These are phyloP conservation scores for Penicillium sp. DNA, from an alignment of 2,329 filamentous ascomycete genomes.

Conservation along the genomic window DNA sequence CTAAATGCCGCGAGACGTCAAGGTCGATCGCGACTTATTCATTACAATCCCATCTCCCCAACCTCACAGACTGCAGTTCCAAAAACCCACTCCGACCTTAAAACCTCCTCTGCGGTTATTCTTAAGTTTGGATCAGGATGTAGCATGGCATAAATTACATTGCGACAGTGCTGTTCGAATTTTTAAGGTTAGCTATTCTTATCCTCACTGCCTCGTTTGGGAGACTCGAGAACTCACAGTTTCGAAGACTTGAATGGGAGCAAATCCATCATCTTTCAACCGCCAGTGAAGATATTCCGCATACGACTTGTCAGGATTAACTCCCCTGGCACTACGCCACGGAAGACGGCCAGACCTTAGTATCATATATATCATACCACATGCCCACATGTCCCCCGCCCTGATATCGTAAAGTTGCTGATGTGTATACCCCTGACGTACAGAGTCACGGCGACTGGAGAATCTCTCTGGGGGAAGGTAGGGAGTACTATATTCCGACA, in stretches of 20 bases:
- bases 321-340: slow-evolving; percentile 1
- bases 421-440: neutral
- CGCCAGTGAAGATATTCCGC: slow-evolving; percentile 3
- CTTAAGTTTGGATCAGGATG: neutral
- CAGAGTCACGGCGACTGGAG: neutral
- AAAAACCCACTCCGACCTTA: slow-evolving; percentile 7
- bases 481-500: neutral
- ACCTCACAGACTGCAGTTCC: slow-evolving; percentile 1
- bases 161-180: slow-evolving; percentile 1
- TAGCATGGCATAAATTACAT: slow-evolving; percentile 8
- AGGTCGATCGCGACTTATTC: neutral
- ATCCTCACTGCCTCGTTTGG: neutral
- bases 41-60: slow-evolving; percentile 1
- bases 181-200: neutral
- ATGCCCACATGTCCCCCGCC: slow-evolving; percentile 5
- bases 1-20: too few species aligned
- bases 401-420: neutral
- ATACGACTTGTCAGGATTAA: neutral
- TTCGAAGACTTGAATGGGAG: slow-evolving; percentile 1
- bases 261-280: neutral
- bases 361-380: slow-evolving; percentile 4
- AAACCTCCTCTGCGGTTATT: slow-evolving; percentile 4
- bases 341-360: neutral
- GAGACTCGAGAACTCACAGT: neutral
- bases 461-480: slow-evolving; percentile 8